A percentile compares a stretch with the other conserved stretches of the same genome.
These are phyloP conservation scores for Suhomyces kilbournensis DNA, from an alignment of 805 yeast species.

Conservation along the genomic window DNA sequence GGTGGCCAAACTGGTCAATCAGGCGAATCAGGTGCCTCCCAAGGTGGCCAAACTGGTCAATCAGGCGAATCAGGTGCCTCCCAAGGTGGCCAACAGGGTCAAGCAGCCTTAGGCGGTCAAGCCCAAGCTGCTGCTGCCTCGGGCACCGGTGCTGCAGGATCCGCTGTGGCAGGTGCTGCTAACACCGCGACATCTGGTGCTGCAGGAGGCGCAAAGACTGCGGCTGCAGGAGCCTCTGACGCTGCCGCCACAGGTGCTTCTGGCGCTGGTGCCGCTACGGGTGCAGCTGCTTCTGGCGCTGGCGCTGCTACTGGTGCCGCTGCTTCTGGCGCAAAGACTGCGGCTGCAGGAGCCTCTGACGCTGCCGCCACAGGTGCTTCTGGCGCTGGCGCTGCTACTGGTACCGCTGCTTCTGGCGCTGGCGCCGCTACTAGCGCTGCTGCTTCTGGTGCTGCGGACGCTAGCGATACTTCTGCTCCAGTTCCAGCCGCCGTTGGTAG, in stretches of 20 bases:
- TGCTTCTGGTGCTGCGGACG: slow-evolving; percentile 2
- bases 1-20: background rate
- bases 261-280: slow-evolving; percentile 4
- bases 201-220: background rate
- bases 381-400: slow-evolving; percentile 13
- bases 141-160: background rate
- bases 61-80: no score
- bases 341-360: no score
- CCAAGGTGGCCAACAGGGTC: background rate
- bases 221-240: no score
- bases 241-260: background rate
- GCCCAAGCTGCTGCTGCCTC: slow-evolving; percentile 20
- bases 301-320: slow-evolving; percentile 18
- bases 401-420: background rate
- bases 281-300: background rate
- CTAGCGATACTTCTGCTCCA: background rate
- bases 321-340: slow-evolving; percentile 20
- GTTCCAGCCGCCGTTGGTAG: slow-evolving; percentile 1
- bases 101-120: slow-evolving; percentile 17
- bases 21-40: no score
- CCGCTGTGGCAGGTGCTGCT: background rate
- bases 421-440: slow-evolving; percentile 6
- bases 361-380: slow-evolving; percentile 10
- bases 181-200: background rate
- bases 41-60: no score